Conservation (phyloP, 2,329 filamentous ascomycete genomes). For the Calonectria pteridis region DNA sequence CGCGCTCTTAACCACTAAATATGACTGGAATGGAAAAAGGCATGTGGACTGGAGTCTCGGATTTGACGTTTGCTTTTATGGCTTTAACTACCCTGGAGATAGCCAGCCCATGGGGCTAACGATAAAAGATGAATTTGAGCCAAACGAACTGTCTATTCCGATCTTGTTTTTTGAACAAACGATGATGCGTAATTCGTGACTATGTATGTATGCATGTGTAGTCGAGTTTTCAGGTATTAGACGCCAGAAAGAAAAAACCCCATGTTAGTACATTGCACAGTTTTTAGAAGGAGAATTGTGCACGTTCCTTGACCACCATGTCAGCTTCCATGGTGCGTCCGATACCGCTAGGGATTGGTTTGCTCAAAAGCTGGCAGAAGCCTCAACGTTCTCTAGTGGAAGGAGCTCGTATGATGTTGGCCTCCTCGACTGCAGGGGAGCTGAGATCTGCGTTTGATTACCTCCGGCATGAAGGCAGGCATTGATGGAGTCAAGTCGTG, state of each 20-base stretch:
- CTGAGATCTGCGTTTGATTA: not conserved
- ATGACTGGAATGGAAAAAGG: constrained; percentile 46
- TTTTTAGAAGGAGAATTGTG: not conserved
- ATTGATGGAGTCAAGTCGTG: not conserved
- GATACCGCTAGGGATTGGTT: not conserved
- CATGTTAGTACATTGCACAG: not conserved
- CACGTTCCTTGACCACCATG: not conserved
- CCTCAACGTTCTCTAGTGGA: not conserved
- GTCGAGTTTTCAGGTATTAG: not conserved
- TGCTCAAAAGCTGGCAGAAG: not conserved
- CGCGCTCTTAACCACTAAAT: constrained; percentile 75
- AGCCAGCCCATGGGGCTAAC: constrained; percentile 52
- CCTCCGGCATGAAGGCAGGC: not conserved
- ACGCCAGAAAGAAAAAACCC: not conserved
- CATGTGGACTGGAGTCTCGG: constrained; percentile 57
- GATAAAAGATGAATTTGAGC: constrained; percentile 54
- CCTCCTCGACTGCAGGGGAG: not conserved
- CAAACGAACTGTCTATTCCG: constrained; percentile 45
- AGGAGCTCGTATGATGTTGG: not conserved
- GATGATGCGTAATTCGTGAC: not conserved
- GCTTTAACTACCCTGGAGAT: constrained; percentile 49
- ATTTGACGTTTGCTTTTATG: constrained; percentile 54
- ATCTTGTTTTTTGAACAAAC: constrained; percentile 20
- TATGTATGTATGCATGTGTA: not conserved
- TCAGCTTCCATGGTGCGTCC: not conserved